Base-by-base conservation (phyloP, 352 stramenopile genomes). In the Phytophthora melonis region DNA sequence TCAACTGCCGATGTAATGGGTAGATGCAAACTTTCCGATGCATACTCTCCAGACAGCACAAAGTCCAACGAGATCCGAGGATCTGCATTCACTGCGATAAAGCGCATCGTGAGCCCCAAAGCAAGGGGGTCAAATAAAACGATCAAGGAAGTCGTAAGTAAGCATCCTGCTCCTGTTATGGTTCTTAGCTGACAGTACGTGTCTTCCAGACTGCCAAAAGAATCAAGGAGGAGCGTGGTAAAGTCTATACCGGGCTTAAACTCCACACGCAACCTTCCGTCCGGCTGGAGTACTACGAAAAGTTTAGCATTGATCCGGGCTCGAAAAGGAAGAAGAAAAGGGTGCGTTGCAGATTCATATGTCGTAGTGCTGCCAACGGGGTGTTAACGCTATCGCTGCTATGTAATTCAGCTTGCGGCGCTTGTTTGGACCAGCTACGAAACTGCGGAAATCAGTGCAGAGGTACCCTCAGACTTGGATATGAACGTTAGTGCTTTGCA, bases 321-420 rank as follows among this genome's bases (percentile, higher is more conserved):
- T 86, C 78, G 43, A 92, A 90, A 52, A 91, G 79, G 69, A 94
- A 92, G 78, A 95, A 95, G 62, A 84, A 78, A 66, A 83, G 74
- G 57, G 86, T 91, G 32, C 50, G 81, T 71, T 21, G 52, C 21
- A 45, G 43, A 18, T n/a, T 36, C 19, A 11, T 7, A 18, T 23
- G 9, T 52, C 14, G 9, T 23, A 23, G 16, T 21, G 1, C 4
- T 47, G 39, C 39, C 4, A 3, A 2, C 7, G 43, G n/a, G 43
- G 23, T 8, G 18, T 18, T 52, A 23, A 52, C 43, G 7, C 6
- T 52, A 13, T 52, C 10, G 50, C 27, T 61, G 8, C 53, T 34
- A 2, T 39, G n/a, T 55, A 32, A 30, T 21, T 58, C 45, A 93
- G 79, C 76, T 94, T 19, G 83, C 83, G 0, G 81, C 80, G 53